phyloP scores from a whole-genome alignment of 169 alveolate genomes.

The Eimeria necatrix region DNA sequence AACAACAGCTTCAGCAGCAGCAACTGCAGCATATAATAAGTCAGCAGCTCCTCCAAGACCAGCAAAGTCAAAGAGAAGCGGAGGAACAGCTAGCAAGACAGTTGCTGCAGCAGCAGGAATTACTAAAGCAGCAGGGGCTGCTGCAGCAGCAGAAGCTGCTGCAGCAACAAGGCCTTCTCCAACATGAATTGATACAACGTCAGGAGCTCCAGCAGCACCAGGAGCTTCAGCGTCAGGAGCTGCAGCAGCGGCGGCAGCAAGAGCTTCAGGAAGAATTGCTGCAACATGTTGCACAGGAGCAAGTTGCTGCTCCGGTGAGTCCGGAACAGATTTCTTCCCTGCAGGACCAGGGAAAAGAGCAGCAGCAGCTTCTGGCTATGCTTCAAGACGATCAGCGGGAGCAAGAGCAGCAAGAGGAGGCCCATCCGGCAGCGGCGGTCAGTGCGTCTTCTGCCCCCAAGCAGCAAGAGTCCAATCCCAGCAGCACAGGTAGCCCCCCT shows the following conservation, averaged over 20 bases:
- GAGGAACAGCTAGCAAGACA: constrained; percentile 69
- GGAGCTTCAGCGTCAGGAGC: constrained; percentile 57
- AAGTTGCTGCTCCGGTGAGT: not conserved
- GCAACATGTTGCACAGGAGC: constrained; percentile 64
- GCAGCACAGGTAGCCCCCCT: constrained; percentile 67
- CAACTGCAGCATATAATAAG: constrained; percentile 27
- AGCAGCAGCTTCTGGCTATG: constrained; percentile 47
- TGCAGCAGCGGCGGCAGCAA: constrained; percentile 49
- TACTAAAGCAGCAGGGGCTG: constrained; percentile 68
- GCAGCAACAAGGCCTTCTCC: constrained; percentile 54
- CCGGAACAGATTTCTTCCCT: not conserved
- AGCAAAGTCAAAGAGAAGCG: constrained; percentile 47
- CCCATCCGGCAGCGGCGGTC: constrained; percentile 27
- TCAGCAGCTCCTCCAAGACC: constrained; percentile 55
- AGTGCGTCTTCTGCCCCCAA: not conserved
- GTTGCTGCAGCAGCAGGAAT: constrained; percentile 66
- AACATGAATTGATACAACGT: constrained; percentile 21
- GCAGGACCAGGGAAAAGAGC: not conserved
- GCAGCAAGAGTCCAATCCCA: constrained; percentile 20
- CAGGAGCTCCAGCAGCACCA: not conserved
- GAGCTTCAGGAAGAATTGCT: constrained; percentile 36
- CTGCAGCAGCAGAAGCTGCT: constrained; percentile 45
- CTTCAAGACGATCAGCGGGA: constrained; percentile 25
- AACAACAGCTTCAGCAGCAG: constrained; percentile 69
- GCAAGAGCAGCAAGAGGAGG: constrained; percentile 37